phyloP scores from a whole-genome alignment of 306 rosid genomes.

The Lotus japonicus region DNA sequence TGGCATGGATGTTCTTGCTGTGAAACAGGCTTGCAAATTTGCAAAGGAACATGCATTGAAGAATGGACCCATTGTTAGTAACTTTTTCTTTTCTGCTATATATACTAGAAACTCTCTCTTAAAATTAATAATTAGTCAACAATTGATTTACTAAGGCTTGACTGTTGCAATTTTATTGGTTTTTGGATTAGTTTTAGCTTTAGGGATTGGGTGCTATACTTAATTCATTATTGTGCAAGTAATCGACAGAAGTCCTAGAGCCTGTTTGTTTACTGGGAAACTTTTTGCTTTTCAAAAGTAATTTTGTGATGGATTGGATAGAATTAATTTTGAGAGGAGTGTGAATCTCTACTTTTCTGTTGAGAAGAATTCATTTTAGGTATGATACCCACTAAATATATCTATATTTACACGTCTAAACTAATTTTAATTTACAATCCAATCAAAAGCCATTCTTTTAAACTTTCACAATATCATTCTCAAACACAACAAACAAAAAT shows the following conservation, averaged over 20 bases:
- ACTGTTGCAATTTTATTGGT: background rate
- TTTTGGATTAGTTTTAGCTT: background rate
- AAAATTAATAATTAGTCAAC: background rate
- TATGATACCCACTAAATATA: too few relatives aligned
- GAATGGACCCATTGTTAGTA: conserved; percentile 95
- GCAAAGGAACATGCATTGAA: conserved; percentile 93
- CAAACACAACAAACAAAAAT: too few relatives aligned
- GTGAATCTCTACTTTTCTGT: too few relatives aligned
- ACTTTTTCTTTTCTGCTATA: conserved; percentile 11
- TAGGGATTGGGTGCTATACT: background rate
- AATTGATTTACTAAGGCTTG: background rate
- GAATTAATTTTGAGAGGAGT: too few relatives aligned
- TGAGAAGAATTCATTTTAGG: too few relatives aligned
- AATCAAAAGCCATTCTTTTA: too few relatives aligned
- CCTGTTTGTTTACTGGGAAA: too few relatives aligned
- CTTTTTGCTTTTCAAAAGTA: too few relatives aligned
- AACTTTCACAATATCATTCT: too few relatives aligned
- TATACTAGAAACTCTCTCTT: background rate
- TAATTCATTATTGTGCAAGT: background rate
- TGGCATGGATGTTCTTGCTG: conserved; percentile 98
- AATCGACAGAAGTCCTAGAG: background rate
- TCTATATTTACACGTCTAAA: too few relatives aligned
- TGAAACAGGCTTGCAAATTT: conserved; percentile 88
- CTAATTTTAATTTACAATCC: too few relatives aligned
- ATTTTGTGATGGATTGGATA: too few relatives aligned